Base-by-base conservation (phyloP, 371 early-diverging fungal species). In the Mucor plumbeus region DNA sequence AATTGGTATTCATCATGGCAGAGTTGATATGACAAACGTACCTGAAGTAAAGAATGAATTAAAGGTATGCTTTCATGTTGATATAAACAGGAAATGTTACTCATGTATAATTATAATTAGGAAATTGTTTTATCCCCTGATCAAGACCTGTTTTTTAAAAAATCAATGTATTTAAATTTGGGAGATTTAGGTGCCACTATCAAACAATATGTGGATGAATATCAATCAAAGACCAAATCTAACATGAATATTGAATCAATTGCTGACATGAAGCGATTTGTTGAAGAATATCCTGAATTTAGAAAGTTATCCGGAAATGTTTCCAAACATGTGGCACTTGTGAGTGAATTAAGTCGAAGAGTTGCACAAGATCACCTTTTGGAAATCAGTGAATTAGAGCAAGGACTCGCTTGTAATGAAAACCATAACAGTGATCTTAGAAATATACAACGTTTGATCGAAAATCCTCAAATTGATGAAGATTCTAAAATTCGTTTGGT, bases 281-380 rank as follows among this genome's bases (percentile, higher is more conserved):
- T 98, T 5, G 97, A 99, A 72, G 95, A 95, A 63, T 98, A 98
- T 68, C 98, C 98, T 1, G 98, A 99, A 70, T 98, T 97, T 70
- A 85, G 95, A 68, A 96, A 95, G 74, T 78, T 98, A 13, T 90
- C 92, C 7, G 96, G 96, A 11, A 98, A 99, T 69, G 99, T 99
- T 5, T 90, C 93, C 31, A 99, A 97, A 75, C 99, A 99, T 75
- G 99, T 99, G 6, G 92, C 96, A 0, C 77, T 99, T 9, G 96
- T 97, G 8, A 91, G 95, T 33, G 98, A 97, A 75, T 82, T 99
- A 50, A 93, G 92, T 68, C 79, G 94, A 33, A 72, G 91, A n/a
- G 95, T 97, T 4, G 85, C 86, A 0, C 73, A 85, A 66, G 83
- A 89, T 26, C 84, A 87, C 48, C 68, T 98, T 44, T 79, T 98